These are phyloP conservation scores for Aurantiochytrium sp. DNA, from an alignment of 108 stramenopile species.

Conservation along the genomic window DNA sequence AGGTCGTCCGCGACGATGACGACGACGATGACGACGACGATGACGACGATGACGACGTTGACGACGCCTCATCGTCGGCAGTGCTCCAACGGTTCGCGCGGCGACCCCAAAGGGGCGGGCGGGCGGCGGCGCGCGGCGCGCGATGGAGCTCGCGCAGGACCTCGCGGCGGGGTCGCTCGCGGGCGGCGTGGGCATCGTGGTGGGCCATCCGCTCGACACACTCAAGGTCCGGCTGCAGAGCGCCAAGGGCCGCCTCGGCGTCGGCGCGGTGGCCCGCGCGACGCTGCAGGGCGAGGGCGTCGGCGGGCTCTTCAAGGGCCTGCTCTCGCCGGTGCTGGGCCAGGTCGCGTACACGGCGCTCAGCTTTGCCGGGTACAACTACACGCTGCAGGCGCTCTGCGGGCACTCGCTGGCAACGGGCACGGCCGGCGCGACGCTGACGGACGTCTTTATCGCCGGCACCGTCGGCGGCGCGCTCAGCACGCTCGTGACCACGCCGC, in stretches of 20 bases:
- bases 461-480: conserved; percentile 48
- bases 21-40: too few species aligned
- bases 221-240: conserved; percentile 55
- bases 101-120: too few species aligned
- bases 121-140: too few species aligned
- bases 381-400: conserved; percentile 29
- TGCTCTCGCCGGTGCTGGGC: conserved; percentile 43
- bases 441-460: conserved; percentile 45
- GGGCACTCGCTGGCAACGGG: background rate
- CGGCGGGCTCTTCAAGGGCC: conserved; percentile 48
- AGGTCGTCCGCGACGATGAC: too few species aligned
- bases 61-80: too few species aligned
- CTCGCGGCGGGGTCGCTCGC: background rate
- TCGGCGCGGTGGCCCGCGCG: background rate
- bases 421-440: background rate
- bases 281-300: conserved; percentile 28
- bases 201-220: conserved; percentile 53
- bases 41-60: too few species aligned
- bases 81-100: too few species aligned
- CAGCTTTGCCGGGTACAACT: conserved; percentile 42
- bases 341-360: conserved; percentile 46
- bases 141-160: background rate
- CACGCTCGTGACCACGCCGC: conserved; percentile 41
- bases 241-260: background rate
- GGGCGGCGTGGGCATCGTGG: conserved; percentile 19